A percentile compares a stretch with the other conserved stretches of the same genome.
Evolutionary conservation across 305 asterid species (phyloP).

Genomic region (Striga hermonthica): DNA sequence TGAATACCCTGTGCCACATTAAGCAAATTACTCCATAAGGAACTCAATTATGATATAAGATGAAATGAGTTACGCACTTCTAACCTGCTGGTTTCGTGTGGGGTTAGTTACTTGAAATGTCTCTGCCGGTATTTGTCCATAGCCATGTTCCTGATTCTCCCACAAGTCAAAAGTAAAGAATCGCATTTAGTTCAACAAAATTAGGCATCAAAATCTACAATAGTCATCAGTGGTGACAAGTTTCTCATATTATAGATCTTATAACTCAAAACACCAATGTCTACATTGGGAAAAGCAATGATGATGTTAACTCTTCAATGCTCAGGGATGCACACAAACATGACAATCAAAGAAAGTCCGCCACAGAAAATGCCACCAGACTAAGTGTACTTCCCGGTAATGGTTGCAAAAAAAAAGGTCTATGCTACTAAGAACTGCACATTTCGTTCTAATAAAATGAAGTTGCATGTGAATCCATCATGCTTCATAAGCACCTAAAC

Average conservation of each 20-base stretch:
- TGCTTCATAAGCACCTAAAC: too few species aligned
- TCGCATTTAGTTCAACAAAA: slow-evolving; percentile 19
- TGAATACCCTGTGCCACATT: slow-evolving; percentile 38
- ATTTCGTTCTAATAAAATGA: too few species aligned
- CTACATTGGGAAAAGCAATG: too few species aligned
- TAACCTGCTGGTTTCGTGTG: slow-evolving; percentile 63
- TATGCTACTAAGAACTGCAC: too few species aligned
- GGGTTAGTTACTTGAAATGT: slow-evolving; percentile 48
- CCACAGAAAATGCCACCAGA: too few species aligned
- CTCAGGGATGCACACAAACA: too few species aligned
- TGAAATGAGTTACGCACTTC: slow-evolving; percentile 15
- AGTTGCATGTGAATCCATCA: too few species aligned
- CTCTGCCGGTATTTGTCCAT: slow-evolving; percentile 43
- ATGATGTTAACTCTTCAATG: too few species aligned
- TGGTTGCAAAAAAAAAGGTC: neutral
- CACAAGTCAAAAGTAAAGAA: slow-evolving; percentile 21
- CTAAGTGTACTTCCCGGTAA: too few species aligned
- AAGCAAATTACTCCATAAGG: neutral
- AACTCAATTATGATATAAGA: slow-evolving; percentile 20
- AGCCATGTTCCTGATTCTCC: slow-evolving; percentile 49
- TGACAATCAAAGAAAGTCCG: too few species aligned
- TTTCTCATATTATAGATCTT: slow-evolving; percentile 20
- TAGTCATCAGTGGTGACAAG: neutral
- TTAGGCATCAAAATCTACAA: neutral
- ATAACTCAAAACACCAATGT: neutral